Conservation (phyloP, 768 basidiomycete genomes). For the Lepiota brunneoincarnata region DNA sequence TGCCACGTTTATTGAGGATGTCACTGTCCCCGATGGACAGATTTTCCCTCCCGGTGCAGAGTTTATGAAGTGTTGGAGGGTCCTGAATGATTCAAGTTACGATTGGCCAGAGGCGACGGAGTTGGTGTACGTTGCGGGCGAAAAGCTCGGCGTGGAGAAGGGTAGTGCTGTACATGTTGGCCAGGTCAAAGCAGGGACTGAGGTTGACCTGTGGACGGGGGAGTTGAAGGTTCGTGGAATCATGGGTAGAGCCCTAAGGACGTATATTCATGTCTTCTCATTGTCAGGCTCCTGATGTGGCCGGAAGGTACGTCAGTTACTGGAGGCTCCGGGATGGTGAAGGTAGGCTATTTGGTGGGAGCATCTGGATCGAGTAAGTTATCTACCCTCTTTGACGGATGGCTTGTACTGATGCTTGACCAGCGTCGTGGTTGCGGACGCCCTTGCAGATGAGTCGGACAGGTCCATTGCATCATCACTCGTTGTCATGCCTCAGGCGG, state of each 20-base stretch:
- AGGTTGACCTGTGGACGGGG: conserved; percentile 64
- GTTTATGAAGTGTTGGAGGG: conserved; percentile 81
- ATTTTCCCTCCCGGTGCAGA: conserved; percentile 79
- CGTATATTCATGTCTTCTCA: neutral
- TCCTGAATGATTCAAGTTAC: conserved; percentile 59
- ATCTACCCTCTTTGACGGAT: neutral
- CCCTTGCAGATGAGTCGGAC: conserved; percentile 32
- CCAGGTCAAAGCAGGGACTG: conserved; percentile 49
- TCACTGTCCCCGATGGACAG: conserved; percentile 75
- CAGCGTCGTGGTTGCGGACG: conserved; percentile 70
- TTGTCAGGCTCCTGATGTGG: conserved; percentile 63
- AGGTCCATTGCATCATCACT: conserved; percentile 65
- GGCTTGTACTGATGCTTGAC: conserved; percentile 5
- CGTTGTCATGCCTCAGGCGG: conserved; percentile 60
- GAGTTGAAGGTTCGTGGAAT: conserved; percentile 62
- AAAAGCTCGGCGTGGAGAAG: conserved; percentile 43
- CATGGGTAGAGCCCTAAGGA: neutral
- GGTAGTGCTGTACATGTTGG: conserved; percentile 48
- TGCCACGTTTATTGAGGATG: conserved; percentile 61
- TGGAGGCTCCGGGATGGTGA: conserved; percentile 67
- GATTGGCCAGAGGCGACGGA: conserved; percentile 72
- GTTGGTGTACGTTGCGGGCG: conserved; percentile 70
- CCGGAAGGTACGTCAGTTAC: conserved; percentile 74
- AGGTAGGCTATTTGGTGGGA: conserved; percentile 65
- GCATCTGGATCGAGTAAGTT: conserved; percentile 78